Evolutionary conservation across 2,329 filamentous ascomycete genomes (phyloP).

Genomic region (Arachnopeziza araneosa): DNA sequence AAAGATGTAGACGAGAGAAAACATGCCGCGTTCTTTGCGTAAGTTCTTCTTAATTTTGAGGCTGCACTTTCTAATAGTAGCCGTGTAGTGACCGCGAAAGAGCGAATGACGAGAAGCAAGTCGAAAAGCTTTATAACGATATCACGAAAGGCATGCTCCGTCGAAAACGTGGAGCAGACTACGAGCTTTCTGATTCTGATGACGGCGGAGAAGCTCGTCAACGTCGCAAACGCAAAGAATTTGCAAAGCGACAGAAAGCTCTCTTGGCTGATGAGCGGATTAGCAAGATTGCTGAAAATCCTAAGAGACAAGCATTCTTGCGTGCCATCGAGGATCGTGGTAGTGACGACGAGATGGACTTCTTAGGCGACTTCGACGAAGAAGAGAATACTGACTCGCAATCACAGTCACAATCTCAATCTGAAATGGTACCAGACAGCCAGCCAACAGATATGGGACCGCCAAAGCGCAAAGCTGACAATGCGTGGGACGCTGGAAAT

Average conservation of each 20-base stretch:
- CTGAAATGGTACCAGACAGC: slow-evolving; percentile 42
- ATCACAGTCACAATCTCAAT: slow-evolving; percentile 33
- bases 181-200: slow-evolving; percentile 85
- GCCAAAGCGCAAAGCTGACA: slow-evolving; percentile 36
- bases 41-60: slow-evolving; percentile 40
- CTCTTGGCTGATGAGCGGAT: slow-evolving; percentile 85
- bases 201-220: slow-evolving; percentile 75
- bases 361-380: slow-evolving; percentile 52
- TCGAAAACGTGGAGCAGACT: slow-evolving; percentile 73
- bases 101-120: slow-evolving; percentile 74
- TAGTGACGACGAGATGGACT: slow-evolving; percentile 70
- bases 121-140: slow-evolving; percentile 88
- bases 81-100: slow-evolving; percentile 66
- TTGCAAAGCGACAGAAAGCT: slow-evolving; percentile 85
- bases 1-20: slow-evolving; percentile 75
- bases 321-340: slow-evolving; percentile 81
- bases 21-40: slow-evolving; percentile 84
- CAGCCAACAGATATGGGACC: slow-evolving; percentile 37
- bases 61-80: slow-evolving; percentile 4
- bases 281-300: slow-evolving; percentile 82
- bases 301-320: slow-evolving; percentile 85
- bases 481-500: slow-evolving; percentile 38
- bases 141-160: slow-evolving; percentile 84
- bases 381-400: slow-evolving; percentile 34
- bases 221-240: slow-evolving; percentile 79